Conservation (phyloP, 176 grass and related monocot species). For the Melocanna baccifera region DNA sequence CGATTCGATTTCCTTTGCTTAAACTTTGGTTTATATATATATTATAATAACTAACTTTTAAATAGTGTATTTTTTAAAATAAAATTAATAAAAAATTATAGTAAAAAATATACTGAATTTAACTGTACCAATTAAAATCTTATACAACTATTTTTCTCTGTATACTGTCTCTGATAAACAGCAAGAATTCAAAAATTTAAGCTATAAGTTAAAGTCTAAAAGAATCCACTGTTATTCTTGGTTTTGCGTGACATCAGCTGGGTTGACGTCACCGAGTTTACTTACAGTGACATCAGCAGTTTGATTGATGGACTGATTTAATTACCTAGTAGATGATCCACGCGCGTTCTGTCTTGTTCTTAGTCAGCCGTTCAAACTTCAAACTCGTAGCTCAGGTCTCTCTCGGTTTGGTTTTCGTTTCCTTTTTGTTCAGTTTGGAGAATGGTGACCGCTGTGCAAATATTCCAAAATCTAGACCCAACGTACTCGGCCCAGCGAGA, state of each 20-base stretch:
- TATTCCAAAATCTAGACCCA: background rate
- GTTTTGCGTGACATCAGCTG: background rate
- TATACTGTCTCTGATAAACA: too few species aligned
- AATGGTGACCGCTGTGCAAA: background rate
- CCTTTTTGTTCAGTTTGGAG: background rate
- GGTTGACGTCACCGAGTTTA: background rate
- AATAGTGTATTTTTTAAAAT: too few species aligned
- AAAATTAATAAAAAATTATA: too few species aligned
- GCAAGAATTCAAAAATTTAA: too few species aligned
- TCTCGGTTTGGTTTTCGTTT: background rate
- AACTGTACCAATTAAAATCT: too few species aligned
- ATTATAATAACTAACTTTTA: too few species aligned
- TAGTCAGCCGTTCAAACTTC: background rate
- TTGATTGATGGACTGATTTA: background rate
- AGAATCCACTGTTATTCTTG: too few species aligned
- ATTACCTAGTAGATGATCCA: background rate
- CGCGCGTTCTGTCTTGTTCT: background rate
- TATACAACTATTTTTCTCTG: too few species aligned
- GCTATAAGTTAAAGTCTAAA: too few species aligned
- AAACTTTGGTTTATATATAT: too few species aligned
- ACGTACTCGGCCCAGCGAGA: background rate
- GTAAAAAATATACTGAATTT: too few species aligned
- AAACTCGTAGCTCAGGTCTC: background rate
- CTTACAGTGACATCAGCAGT: background rate
- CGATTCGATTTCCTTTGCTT: too few species aligned